Base-by-base conservation (phyloP, 73 alveolate species). In the Tetrahymena borealis region DNA sequence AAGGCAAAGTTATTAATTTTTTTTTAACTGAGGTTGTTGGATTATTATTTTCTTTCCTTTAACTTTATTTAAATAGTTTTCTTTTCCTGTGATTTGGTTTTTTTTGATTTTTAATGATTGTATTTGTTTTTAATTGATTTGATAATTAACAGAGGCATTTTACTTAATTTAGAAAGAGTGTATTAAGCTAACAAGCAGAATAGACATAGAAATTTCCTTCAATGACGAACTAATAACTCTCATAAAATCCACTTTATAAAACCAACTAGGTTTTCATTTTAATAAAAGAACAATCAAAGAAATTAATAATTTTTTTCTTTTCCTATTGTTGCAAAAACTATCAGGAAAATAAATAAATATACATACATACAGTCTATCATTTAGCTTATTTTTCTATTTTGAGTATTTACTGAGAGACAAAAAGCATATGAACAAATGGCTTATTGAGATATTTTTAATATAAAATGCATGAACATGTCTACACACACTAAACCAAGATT, bases 161-260 rank as follows among this genome's bases (percentile, higher is more conserved):
- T 24, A 60, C 85, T 20, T 24, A 24, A 60, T 35, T 24, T 60
- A 60, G 85, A 24, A 60, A 35, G 85, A 35, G 28, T 20, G 85
- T 60, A 24, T 60, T 24, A 24, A 18, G 28, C n/a, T 18, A 60
- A 35, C 85, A 60, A 60, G 28, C 85, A 60, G 85, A 60, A 60
- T 60, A 60, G 85, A 60, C 85, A 60, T 60, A 60, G 85, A 60
- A 60, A 13, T 60, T 60, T 60, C 85, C 35, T 60, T 60, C 9
- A 60, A 60, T 60, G 85, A 60, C 85, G 85, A 60, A 60, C 85
- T 60, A 60, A 60, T 60, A 60, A 60, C 85, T 60, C 85, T 60
- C 10, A 60, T 15, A 5, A 60, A 60, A 60, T 60, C 28, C 85
- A 60, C 85, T 5, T 41, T 41, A 31, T 24, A 13, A 24, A 60